These are phyloP conservation scores for Ceratocystis harringtonii DNA, from an alignment of 2,329 filamentous ascomycete species.

Conservation along the genomic window DNA sequence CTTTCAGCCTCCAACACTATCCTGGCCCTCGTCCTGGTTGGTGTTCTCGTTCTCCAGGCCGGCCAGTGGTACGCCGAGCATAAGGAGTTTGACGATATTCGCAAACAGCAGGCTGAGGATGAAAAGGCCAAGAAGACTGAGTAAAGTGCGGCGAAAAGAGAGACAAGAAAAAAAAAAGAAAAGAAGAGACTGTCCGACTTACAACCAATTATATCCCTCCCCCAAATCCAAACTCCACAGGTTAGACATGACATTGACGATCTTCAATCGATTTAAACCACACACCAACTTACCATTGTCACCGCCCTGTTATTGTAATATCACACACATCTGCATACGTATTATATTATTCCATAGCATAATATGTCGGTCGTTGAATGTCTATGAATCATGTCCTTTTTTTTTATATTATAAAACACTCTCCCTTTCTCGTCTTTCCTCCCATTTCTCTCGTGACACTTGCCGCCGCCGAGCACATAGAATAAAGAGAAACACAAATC, in stretches of 20 bases:
- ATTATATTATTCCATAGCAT: not conserved
- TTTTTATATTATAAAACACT: not conserved
- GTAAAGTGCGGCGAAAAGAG: not conserved
- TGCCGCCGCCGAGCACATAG: too few species aligned
- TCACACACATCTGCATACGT: not conserved
- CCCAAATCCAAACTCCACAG: not conserved
- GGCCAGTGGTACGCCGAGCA: constrained; percentile 98
- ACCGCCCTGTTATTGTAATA: not conserved
- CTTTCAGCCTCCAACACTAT: constrained; percentile 93
- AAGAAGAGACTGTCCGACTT: not conserved
- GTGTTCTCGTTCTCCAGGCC: constrained; percentile 82
- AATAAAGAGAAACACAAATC: not conserved
- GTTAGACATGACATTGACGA: not conserved
- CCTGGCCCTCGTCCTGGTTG: constrained; percentile 77
- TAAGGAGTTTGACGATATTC: constrained; percentile 73
- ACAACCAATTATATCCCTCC: not conserved
- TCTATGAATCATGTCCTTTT: not conserved
- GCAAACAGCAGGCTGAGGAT: constrained; percentile 30
- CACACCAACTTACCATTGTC: not conserved
- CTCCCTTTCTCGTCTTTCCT: not conserved
- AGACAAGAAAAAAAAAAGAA: not conserved
- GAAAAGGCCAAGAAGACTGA: constrained; percentile 15
- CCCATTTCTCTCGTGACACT: not conserved
- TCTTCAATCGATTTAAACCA: not conserved
- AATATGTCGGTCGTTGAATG: not conserved